These are phyloP conservation scores for Candida germanica DNA, from an alignment of 805 yeast species.

Conservation along the genomic window DNA sequence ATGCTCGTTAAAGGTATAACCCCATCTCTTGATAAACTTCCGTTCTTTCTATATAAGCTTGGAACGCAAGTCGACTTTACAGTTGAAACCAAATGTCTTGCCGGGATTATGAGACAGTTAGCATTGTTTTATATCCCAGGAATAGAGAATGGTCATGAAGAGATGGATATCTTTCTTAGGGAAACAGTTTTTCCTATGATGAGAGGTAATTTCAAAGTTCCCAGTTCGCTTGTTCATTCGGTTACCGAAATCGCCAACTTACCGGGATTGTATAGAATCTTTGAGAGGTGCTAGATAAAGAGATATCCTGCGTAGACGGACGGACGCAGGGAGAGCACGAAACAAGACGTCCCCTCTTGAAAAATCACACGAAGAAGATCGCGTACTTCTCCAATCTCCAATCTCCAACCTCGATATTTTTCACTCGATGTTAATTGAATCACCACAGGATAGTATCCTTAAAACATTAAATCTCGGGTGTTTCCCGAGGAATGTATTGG, in stretches of 20 bases:
- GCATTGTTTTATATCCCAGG: conserved; percentile 75
- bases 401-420: background rate
- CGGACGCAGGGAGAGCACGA: no score
- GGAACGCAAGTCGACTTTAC: conserved; percentile 61
- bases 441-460: conserved; percentile 22
- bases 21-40: conserved; percentile 64
- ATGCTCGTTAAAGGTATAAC: conserved; percentile 58
- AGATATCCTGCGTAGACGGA: no score
- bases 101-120: conserved; percentile 61
- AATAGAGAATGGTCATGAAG: conserved; percentile 19
- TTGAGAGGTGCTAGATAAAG: conserved; percentile 75
- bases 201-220: conserved; percentile 62
- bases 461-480: conserved; percentile 32
- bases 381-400: background rate
- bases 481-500: conserved; percentile 33
- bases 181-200: conserved; percentile 62
- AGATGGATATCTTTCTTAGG: conserved; percentile 40
- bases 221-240: conserved; percentile 47
- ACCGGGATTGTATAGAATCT: conserved; percentile 87
- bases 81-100: conserved; percentile 66
- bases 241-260: conserved; percentile 84
- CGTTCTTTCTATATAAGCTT: conserved; percentile 62
- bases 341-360: background rate
- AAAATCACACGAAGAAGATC: conserved; percentile 6
- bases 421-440: conserved; percentile 27